phyloP scores from a whole-genome alignment of 2,329 filamentous ascomycete genomes.

The Paecilomyces variotii region DNA sequence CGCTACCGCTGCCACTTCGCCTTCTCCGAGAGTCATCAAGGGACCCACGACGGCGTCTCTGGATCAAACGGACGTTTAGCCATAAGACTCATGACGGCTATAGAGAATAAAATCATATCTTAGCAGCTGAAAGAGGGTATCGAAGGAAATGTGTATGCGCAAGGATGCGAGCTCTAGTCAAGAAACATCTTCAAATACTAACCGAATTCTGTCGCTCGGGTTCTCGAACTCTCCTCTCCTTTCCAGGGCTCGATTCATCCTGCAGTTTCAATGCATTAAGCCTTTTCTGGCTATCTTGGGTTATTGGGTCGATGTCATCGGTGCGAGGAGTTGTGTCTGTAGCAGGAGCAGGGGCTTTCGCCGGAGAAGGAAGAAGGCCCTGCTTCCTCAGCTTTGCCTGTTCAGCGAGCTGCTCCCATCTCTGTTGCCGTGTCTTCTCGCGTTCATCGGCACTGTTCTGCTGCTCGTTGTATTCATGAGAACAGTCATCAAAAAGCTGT shows the following conservation, averaged over 20 bases:
- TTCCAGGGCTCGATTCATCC: constrained; percentile 51
- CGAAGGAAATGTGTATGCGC: constrained; percentile 7
- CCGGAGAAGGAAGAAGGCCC: constrained; percentile 27
- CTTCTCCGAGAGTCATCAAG: constrained; percentile 32
- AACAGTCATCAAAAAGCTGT: constrained; percentile 96
- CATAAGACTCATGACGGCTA: constrained; percentile 42
- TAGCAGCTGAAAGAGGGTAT: constrained; percentile 30
- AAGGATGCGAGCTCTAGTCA: constrained; percentile 13
- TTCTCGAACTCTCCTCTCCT: constrained; percentile 43
- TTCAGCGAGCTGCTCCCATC: constrained; percentile 81
- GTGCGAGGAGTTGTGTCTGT: constrained; percentile 37
- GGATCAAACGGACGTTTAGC: constrained; percentile 36
- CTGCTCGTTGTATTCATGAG: constrained; percentile 93
- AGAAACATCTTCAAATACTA: constrained; percentile 29
- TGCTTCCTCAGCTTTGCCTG: constrained; percentile 65
- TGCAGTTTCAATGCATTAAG: constrained; percentile 86
- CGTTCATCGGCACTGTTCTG: constrained; percentile 86
- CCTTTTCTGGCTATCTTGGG: constrained; percentile 77
- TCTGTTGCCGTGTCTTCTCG: constrained; percentile 70
- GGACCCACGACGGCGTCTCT: constrained; percentile 39
- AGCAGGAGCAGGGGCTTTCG: constrained; percentile 27
- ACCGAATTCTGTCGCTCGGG: constrained; percentile 34
- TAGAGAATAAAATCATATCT: constrained; percentile 28
- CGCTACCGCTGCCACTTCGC: constrained; percentile 34
- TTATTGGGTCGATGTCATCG: constrained; percentile 71